phyloP scores from a whole-genome alignment of 2,329 filamentous ascomycete species.

The Cytospora chrysosperma region DNA sequence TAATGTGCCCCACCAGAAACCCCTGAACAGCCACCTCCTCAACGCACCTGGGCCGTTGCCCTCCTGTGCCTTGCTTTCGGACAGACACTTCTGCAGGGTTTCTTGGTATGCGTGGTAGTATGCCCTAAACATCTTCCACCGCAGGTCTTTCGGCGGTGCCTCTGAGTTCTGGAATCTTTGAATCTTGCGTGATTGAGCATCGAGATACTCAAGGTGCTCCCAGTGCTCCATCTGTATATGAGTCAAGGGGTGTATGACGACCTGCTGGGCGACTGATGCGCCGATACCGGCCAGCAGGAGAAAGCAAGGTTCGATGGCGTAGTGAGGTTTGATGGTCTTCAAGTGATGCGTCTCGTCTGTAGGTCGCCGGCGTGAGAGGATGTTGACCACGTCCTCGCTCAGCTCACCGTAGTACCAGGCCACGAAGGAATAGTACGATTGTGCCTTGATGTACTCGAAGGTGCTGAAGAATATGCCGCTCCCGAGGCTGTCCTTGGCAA shows the following conservation, averaged over 20 bases:
- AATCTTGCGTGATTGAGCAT: slow-evolving; percentile 55
- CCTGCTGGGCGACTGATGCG: slow-evolving; percentile 67
- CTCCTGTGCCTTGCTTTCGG: slow-evolving; percentile 56
- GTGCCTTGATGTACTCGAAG: slow-evolving; percentile 75
- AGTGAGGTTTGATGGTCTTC: slow-evolving; percentile 67
- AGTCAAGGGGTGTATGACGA: slow-evolving; percentile 68
- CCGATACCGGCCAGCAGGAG: slow-evolving; percentile 66
- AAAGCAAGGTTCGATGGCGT: slow-evolving; percentile 71
- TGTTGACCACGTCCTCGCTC: slow-evolving; percentile 50
- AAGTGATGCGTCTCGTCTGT: slow-evolving; percentile 30
- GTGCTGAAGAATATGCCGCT: slow-evolving; percentile 71
- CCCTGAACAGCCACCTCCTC: slow-evolving; percentile 65
- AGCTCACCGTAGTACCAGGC: slow-evolving; percentile 66
- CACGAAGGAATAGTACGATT: slow-evolving; percentile 70
- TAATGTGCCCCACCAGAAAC: slow-evolving; percentile 71
- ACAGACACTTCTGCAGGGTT: slow-evolving; percentile 60
- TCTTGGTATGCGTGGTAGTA: slow-evolving; percentile 72
- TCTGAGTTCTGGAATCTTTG: slow-evolving; percentile 34
- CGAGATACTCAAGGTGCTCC: slow-evolving; percentile 69
- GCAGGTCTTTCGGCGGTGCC: slow-evolving; percentile 35
- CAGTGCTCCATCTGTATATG: slow-evolving; percentile 73
- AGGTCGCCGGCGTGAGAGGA: slow-evolving; percentile 49
- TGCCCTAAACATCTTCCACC: slow-evolving; percentile 56
- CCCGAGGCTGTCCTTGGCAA: slow-evolving; percentile 68
- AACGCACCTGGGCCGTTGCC: slow-evolving; percentile 39